Base-by-base conservation (phyloP, 495 filamentous ascomycete species). In the Symbiotaphrina buchneri region DNA sequence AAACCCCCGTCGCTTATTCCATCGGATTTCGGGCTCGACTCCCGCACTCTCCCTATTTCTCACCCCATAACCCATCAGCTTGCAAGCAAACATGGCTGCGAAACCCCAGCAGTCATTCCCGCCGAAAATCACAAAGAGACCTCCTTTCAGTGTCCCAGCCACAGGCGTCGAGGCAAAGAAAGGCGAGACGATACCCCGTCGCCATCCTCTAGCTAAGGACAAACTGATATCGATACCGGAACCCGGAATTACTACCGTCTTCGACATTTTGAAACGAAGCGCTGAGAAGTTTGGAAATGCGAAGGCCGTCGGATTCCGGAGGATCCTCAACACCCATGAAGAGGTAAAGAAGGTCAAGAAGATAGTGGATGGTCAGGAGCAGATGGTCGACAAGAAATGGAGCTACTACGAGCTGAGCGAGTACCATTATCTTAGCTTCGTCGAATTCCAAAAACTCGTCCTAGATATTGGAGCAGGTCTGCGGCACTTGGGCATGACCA, bases 321-420 rank as follows among this genome's bases (percentile, higher is more conserved):
- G 68, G 46, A 58, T 94, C 33, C 56, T 97, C 50, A 70, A 77
- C 47, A 77, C 71, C 5, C 87, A 97, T 49, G 59, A 73, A 33
- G 87, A 97, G 57, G 78, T 70, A 40, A 95, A 92, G 64, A 93
- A 87, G 65, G 56, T 97, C 45, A 94, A 91, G 73, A 97, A 91
- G 64, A 61, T 84, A 36, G 63, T 95, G 11, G 82, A 97, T 50
- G 87, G 87, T 25, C 65, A 76, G 41, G 79, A 93, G 54, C 51
- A 63, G 42, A 74, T 93, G 57, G 72, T 92, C 15, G 77, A 92
- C 47, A 97, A 97, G 71, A 64, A 79, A 38, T 97, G 87, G 87
- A 75, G 71, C 30, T 97, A 79, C 55, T 94, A 84, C 51, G 87
- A 97, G 56, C 68, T 90, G 47, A 78, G 79, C 46, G 66, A 56